Conservation (phyloP, 108 stramenopile genomes). For the Skeletonema tropicum region DNA sequence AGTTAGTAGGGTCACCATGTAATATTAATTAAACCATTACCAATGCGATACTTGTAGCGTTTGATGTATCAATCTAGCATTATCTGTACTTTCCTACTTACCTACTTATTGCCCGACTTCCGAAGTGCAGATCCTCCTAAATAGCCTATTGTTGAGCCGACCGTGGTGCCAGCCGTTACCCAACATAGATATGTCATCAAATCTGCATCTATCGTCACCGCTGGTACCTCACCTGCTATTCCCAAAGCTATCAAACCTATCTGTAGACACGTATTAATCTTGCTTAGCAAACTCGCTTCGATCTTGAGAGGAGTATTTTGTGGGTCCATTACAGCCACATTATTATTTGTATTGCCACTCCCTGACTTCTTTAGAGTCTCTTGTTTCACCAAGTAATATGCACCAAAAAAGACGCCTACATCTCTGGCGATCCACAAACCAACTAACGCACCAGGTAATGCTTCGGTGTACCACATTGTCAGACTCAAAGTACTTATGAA, state of each 20-base stretch:
- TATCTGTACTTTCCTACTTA: too few species aligned
- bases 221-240: conserved; percentile 45
- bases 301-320: conserved; percentile 68
- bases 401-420: conserved; percentile 46
- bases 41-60: background rate
- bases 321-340: conserved; percentile 56
- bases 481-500: conserved; percentile 50
- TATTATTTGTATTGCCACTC: conserved; percentile 11
- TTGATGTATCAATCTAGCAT: background rate
- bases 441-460: conserved; percentile 67
- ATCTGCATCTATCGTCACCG: conserved; percentile 28
- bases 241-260: conserved; percentile 61
- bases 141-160: conserved; percentile 40
- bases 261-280: conserved; percentile 82
- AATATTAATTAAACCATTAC: conserved; percentile 3
- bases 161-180: conserved; percentile 52
- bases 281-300: conserved; percentile 67
- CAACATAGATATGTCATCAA: conserved; percentile 39
- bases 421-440: conserved; percentile 73
- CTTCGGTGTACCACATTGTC: conserved; percentile 51
- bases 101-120: conserved; percentile 32
- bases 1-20: background rate
- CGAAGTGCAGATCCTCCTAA: conserved; percentile 40
- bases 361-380: conserved; percentile 30
- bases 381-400: conserved; percentile 38